These are phyloP conservation scores for Suillus decipiens DNA, from an alignment of 768 basidiomycete species.

Conservation along the genomic window DNA sequence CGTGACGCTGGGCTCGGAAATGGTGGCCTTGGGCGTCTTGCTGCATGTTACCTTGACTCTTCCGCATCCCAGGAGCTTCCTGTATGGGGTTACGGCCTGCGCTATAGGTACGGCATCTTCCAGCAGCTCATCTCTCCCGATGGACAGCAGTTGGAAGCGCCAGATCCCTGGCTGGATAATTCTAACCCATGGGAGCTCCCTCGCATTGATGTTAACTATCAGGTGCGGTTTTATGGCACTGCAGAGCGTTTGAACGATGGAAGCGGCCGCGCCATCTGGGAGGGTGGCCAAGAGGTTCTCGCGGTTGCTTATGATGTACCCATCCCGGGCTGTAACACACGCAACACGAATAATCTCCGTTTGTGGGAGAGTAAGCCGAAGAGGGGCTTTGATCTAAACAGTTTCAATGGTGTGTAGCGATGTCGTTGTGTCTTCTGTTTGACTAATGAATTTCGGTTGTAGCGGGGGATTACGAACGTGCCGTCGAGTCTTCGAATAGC, in stretches of 20 bases:
- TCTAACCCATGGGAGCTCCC: slow-evolving; percentile 90
- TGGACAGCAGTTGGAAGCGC: slow-evolving; percentile 85
- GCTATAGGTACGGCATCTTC: slow-evolving; percentile 97
- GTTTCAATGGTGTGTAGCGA: slow-evolving; percentile 76
- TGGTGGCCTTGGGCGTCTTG: slow-evolving; percentile 93
- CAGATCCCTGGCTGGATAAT: slow-evolving; percentile 90
- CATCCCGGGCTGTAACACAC: slow-evolving; percentile 81
- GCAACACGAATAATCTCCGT: slow-evolving; percentile 88
- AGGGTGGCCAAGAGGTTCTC: slow-evolving; percentile 91
- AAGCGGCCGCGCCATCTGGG: slow-evolving; percentile 67
- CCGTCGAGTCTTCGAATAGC: slow-evolving; percentile 85
- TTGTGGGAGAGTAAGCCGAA: slow-evolving; percentile 86
- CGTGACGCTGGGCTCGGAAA: slow-evolving; percentile 95
- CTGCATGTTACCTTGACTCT: slow-evolving; percentile 97
- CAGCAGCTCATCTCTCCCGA: slow-evolving; percentile 86
- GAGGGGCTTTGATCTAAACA: slow-evolving; percentile 90
- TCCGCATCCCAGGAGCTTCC: slow-evolving; percentile 88
- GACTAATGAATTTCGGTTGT: not conserved
- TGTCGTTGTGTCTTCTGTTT: not conserved
- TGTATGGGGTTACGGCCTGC: slow-evolving; percentile 92
- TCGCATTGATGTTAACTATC: slow-evolving; percentile 80
- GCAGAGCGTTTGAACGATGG: slow-evolving; percentile 68
- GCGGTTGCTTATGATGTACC: slow-evolving; percentile 95
- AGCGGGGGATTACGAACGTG: slow-evolving; percentile 93
- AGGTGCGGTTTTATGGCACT: slow-evolving; percentile 87